Evolutionary conservation across 2,329 filamentous ascomycete species (phyloP).

Genomic region (Ophiocordyceps camponoti-leonardi): DNA sequence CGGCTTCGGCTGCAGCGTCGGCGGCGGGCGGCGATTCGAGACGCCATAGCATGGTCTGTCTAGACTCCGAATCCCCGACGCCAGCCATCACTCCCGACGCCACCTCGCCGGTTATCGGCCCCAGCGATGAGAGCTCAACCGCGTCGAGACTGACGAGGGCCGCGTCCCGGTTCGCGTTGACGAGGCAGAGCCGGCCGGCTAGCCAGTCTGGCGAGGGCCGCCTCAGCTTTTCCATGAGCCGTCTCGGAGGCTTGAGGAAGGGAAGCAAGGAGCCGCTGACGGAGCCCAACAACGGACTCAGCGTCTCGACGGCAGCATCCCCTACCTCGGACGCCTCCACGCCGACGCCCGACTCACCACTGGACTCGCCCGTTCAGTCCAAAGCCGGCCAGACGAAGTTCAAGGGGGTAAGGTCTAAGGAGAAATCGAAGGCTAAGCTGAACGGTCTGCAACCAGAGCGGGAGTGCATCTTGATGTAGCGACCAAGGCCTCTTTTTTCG

Average conservation of each 20-base stretch:
- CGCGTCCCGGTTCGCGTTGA: conserved; percentile 34
- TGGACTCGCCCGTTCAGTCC: conserved; percentile 2
- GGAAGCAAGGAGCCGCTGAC: conserved; percentile 27
- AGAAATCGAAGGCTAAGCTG: conserved; percentile 19
- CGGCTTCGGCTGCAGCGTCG: conserved; percentile 16
- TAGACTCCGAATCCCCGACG: conserved; percentile 23
- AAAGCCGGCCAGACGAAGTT: conserved; percentile 11
- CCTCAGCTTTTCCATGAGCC: conserved; percentile 38
- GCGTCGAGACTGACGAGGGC: conserved; percentile 38
- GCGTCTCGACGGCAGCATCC: conserved; percentile 5
- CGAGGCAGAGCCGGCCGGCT: conserved; percentile 32
- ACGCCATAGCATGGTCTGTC: conserved; percentile 32
- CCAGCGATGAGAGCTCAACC: conserved; percentile 34
- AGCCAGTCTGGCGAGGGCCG: conserved; percentile 42
- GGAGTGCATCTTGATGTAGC: conserved; percentile 30
- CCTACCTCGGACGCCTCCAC: conserved; percentile 7
- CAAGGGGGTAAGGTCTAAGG: conserved; percentile 19
- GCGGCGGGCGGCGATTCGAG: conserved; percentile 19
- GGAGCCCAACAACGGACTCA: conserved; percentile 10
- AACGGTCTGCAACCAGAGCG: conserved; percentile 21
- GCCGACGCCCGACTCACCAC: conserved; percentile 5
- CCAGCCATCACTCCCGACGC: conserved; percentile 19
- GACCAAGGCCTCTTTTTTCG: too few species aligned
- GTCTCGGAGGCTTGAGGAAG: conserved; percentile 33
- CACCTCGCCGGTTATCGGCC: conserved; percentile 21